Evolutionary conservation across 208 protist species (phyloP).

Genomic region (Acanthamoeba royreba): DNA sequence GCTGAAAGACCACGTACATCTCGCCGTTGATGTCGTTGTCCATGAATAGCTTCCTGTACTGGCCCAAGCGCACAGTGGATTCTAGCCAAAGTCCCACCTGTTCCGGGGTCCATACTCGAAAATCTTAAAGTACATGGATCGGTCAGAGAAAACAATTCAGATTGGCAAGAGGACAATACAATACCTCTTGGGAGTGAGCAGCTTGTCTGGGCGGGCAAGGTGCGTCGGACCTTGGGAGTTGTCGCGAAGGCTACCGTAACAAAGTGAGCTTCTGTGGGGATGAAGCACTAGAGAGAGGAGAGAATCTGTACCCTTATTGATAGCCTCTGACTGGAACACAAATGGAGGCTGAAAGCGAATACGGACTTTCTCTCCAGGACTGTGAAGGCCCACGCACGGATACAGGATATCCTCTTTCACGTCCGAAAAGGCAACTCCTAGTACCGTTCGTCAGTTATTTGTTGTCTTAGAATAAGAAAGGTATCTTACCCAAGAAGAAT

Average conservation of each 20-base stretch:
- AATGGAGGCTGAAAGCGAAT: neutral
- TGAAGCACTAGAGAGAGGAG: too few species aligned
- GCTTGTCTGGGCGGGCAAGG: too few species aligned
- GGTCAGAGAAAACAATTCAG: neutral
- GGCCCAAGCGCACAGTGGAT: neutral
- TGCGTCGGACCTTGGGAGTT: too few species aligned
- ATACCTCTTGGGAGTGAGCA: neutral
- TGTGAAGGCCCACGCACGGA: neutral
- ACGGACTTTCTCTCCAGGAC: neutral
- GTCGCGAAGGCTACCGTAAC: too few species aligned
- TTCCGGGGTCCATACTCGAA: neutral
- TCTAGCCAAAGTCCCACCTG: neutral
- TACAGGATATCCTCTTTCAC: neutral
- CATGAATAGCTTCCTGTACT: neutral
- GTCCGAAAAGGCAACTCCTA: neutral
- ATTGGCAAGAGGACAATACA: neutral
- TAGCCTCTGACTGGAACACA: neutral
- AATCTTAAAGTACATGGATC: neutral
- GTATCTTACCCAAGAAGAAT: neutral
- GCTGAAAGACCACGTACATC: neutral
- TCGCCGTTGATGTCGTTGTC: neutral
- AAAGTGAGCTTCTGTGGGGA: too few species aligned
- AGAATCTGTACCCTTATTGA: neutral
- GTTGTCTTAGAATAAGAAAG: too few species aligned
- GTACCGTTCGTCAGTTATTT: too few species aligned